These are phyloP conservation scores for Thelephora ganbajun DNA, from an alignment of 768 basidiomycete species.

Conservation along the genomic window DNA sequence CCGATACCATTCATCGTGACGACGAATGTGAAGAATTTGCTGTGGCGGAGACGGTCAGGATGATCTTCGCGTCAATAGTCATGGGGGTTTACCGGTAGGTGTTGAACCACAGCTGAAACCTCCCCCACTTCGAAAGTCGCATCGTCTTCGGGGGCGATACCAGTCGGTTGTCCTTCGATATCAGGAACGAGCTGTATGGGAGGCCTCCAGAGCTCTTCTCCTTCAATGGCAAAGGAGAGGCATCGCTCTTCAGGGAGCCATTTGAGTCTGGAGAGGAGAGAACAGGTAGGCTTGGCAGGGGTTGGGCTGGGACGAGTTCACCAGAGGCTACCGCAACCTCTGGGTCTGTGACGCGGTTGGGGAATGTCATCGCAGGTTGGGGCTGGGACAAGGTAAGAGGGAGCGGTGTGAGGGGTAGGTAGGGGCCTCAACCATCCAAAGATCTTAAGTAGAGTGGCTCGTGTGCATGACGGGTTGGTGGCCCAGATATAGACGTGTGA, in stretches of 20 bases:
- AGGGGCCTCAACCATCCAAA: no score
- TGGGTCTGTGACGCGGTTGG: not conserved
- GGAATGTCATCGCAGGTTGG: not conserved
- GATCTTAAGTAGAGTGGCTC: no score
- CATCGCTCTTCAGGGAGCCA: no score
- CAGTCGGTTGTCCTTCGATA: not conserved
- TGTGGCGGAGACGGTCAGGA: conserved; percentile 5
- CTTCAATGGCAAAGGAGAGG: not conserved
- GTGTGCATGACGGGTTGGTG: no score
- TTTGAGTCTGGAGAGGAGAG: not conserved
- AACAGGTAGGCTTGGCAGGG: not conserved
- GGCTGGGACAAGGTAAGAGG: no score
- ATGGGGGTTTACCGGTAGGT: conserved; percentile 19
- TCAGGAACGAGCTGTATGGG: not conserved
- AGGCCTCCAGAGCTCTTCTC: not conserved
- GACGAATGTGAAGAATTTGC: conserved; percentile 23
- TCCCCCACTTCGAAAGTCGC: conserved; percentile 15
- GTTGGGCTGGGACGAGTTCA: conserved; percentile 5
- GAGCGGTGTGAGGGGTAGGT: no score
- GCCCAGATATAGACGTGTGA: no score
- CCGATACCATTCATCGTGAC: conserved; percentile 19
- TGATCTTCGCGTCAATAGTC: not conserved
- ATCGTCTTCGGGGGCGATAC: conserved; percentile 8
- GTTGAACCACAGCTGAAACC: conserved; percentile 23
- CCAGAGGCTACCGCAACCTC: conserved; percentile 1